Evolutionary conservation across 2,329 filamentous ascomycete species (phyloP), one percentile per base, ranked within the genome.

Genomic region (Pseudopithomyces chartarum): DNA sequence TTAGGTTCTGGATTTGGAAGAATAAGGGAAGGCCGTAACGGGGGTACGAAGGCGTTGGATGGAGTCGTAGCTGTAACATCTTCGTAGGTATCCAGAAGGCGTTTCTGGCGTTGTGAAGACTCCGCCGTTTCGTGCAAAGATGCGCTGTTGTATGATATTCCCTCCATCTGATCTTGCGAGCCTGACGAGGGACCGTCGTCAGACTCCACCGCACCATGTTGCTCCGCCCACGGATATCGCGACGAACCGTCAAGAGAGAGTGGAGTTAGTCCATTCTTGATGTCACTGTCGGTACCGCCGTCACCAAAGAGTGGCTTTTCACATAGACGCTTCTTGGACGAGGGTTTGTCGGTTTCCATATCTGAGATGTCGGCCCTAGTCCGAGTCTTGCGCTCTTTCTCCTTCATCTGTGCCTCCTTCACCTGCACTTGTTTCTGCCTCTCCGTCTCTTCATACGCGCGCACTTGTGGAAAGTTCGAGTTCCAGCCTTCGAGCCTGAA

Each of bases 401-500:
- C 70, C 54, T 69, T 68, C 73, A 40, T 76, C 61, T 64, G 75
- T 60, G 47, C 71, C 55, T 73, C 70, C 54, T 69, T 68, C 72
- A 40, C 76, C 61, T 64, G 75, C 60, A 46, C 71, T 57, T 67
- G 54, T 66, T 69, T 65, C 68, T 75, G 73, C 56, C 78, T 76
- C 54, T 80, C 76, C 38, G 81, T 81, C 42, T 84, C 81, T 73
- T 96, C 91, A 62, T 87, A 92, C 2, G 80, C 76, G 39, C 80
- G 78, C 26, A 96, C 86, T 63, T 92, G 90, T 10, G 68, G 64
- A 49, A 76, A 72, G 60, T 93, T 82, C 6, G 90, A 85, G 62
- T 87, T 87, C 91, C 95, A 99, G 6, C 95, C 95, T 78, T 98
- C 93, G 7, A 87, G 78, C 34, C 88, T 84, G 76, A 96, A 99